Evolutionary conservation across 352 stramenopile species (phyloP).

Genomic region (Phytophthora nicotianae): DNA sequence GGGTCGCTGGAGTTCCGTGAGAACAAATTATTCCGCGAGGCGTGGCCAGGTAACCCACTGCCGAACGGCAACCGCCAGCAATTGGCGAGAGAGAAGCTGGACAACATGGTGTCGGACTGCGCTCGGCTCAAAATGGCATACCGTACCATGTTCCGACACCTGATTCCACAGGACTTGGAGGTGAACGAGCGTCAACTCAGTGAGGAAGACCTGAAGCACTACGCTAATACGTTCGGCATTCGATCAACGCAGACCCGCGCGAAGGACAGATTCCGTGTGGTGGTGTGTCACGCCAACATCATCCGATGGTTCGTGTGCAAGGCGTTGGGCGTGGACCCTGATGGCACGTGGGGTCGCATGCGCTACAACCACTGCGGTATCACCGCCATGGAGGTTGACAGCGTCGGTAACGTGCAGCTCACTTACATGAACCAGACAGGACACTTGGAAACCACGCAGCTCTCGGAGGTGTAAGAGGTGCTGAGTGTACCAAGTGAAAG

Average conservation of each 20-base stretch:
- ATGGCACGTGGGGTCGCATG: constrained; percentile 75
- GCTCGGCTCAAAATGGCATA: constrained; percentile 68
- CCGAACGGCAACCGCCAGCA: constrained; percentile 69
- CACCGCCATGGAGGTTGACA: constrained; percentile 68
- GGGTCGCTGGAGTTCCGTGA: constrained; percentile 48
- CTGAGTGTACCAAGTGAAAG: constrained; percentile 10
- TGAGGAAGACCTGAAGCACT: constrained; percentile 52
- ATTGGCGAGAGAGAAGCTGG: constrained; percentile 66
- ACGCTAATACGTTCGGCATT: constrained; percentile 54
- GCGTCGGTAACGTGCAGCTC: constrained; percentile 71
- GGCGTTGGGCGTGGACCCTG: constrained; percentile 61
- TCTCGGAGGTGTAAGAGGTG: constrained; percentile 50
- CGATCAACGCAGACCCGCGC: constrained; percentile 42
- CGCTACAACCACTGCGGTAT: constrained; percentile 73
- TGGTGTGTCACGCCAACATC: constrained; percentile 76
- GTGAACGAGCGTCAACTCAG: constrained; percentile 50
- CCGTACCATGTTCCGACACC: constrained; percentile 69
- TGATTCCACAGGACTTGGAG: constrained; percentile 67
- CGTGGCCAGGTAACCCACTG: constrained; percentile 68
- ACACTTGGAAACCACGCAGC: constrained; percentile 57
- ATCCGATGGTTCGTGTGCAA: constrained; percentile 80
- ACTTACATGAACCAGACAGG: constrained; percentile 69
- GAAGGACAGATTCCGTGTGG: constrained; percentile 56
- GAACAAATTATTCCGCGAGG: constrained; percentile 75
- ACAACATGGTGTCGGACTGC: constrained; percentile 77